Conservation (phyloP, 345 rosid species). For the Sapria himalayana region DNA sequence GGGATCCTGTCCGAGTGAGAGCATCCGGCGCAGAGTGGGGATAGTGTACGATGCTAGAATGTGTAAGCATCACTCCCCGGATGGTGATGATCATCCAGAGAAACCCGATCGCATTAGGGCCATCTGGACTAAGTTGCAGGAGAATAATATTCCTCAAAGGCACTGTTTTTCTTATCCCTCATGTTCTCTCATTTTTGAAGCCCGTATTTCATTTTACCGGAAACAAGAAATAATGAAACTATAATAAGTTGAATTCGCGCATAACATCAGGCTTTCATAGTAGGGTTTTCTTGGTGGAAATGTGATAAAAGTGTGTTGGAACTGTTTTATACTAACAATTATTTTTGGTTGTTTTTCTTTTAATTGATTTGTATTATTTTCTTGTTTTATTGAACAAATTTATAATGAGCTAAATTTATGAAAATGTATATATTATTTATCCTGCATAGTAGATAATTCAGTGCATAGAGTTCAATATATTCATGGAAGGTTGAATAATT, state of each 20-base stretch:
- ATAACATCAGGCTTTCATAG: background rate
- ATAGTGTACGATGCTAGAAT: constrained; percentile 59
- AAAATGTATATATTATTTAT: too few relatives aligned
- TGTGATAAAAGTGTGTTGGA: too few relatives aligned
- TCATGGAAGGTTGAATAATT: too few relatives aligned
- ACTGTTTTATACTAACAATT: background rate
- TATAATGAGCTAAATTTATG: too few relatives aligned
- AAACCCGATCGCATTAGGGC: constrained; percentile 50
- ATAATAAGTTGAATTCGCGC: background rate
- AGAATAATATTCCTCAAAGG: constrained; percentile 44
- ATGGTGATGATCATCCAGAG: constrained; percentile 52
- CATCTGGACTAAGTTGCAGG: constrained; percentile 59
- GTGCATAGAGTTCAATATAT: too few relatives aligned
- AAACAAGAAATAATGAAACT: too few relatives aligned
- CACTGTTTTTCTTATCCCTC: constrained; percentile 6
- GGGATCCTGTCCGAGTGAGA: background rate
- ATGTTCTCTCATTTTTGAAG: background rate
- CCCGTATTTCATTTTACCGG: background rate
- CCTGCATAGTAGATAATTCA: too few relatives aligned
- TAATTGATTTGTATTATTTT: too few relatives aligned
- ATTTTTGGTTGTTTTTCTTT: background rate
- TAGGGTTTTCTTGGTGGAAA: background rate
- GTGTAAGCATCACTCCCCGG: constrained; percentile 59
- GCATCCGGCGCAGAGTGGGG: constrained; percentile 35
- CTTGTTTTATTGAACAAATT: too few relatives aligned